Evolutionary conservation across 345 rosid species (phyloP).

Genomic region (Eucalyptus victrix): DNA sequence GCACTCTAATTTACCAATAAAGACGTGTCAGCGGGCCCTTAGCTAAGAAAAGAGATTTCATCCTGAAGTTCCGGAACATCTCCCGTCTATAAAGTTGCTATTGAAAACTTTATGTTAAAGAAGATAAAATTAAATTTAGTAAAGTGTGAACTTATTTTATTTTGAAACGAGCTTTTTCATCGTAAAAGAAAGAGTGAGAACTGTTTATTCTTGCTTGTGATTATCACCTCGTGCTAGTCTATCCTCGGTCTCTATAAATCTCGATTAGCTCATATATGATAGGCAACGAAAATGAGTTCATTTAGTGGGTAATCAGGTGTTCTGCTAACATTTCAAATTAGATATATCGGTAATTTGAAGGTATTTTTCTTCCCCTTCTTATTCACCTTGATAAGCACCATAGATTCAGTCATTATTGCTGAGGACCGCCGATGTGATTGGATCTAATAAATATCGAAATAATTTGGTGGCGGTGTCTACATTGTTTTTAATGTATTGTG

Average conservation of each 20-base stretch:
- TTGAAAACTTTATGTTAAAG: neutral
- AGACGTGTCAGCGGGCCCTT: neutral
- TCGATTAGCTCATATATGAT: neutral
- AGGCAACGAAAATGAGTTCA: neutral
- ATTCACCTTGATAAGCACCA: neutral
- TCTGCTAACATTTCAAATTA: too few species aligned
- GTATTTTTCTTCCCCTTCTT: neutral
- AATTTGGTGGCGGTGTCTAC: neutral
- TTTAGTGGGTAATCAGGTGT: neutral
- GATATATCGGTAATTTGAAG: too few species aligned
- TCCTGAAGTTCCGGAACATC: neutral
- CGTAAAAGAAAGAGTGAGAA: neutral
- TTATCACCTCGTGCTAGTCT: neutral
- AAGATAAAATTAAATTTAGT: neutral
- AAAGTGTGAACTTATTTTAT: neutral
- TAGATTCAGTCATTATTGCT: neutral
- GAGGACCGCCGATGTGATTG: neutral
- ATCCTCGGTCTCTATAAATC: neutral
- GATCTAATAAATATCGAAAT: neutral
- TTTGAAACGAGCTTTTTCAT: neutral
- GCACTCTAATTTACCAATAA: neutral
- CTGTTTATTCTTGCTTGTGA: fast-evolving
- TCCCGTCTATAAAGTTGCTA: neutral
- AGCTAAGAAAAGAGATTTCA: neutral
- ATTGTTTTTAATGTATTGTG: neutral